Base-by-base conservation (phyloP, 352 stramenopile species). In the Pythium sukuiense region DNA sequence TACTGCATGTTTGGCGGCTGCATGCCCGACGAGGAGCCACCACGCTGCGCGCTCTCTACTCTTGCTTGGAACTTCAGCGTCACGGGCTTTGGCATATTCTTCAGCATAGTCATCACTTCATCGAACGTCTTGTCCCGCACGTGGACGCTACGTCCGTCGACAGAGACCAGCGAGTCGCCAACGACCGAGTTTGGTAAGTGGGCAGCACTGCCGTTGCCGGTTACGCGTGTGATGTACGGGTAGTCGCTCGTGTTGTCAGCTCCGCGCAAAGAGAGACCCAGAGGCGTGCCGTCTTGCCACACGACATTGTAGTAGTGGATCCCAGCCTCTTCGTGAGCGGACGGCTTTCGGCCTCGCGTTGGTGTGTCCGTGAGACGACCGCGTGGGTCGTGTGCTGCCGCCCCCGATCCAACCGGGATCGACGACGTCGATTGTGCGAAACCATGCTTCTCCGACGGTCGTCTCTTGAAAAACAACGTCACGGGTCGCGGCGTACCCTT, bases 201-300 rank as follows among this genome's bases (percentile, higher is more conserved):
- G 2, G 87, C 87, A 24, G 87, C 83, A 65, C 85, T 92, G 59
- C 87, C 87, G 13, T 82, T 82, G n/a, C 87, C 87, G 8, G 87
- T 93, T 27, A 95, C 87, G 29, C 87, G 87, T 32, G 85, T 95
- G 55, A 95, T 95, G 70, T 92, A 95, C 50, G 87, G 87, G 66
- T 93, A 95, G 54, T 95, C 87, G 50, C 79, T 88, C 30, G 65
- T 80, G 50, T 72, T 74, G 59, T 95, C 87, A 35, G 82, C 87
- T 0, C 80, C 79, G 61, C 85, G 87, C 18, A 95, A 68, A 48
- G 87, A 95, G 45, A 95, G 73, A 26, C 87, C 87, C 4, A 95
- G 66, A 7, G 85, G 80, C 9, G 79, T 88, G 16, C 81, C 80
- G 39, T 93, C 85, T 60, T 92, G 83, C 87, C 87, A 95, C 46